Percentiles rank a stretch among this genome's conserved stretches.
Evolutionary conservation across 2,329 filamentous ascomycete genomes (phyloP).

Genomic region (Huntiella savannae): DNA sequence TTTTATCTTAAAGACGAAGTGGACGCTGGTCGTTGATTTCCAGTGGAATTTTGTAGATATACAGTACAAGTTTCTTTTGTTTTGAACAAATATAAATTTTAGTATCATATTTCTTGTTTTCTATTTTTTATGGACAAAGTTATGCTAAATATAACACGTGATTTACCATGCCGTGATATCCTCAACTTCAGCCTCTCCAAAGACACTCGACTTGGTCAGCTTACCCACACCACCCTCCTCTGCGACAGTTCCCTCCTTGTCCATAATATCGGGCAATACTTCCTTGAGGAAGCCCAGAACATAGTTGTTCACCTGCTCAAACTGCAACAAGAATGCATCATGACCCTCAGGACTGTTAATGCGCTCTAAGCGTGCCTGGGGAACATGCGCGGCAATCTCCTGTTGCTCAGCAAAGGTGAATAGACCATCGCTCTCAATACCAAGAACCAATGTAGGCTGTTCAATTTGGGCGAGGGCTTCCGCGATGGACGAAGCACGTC

Average conservation of each 20-base stretch:
- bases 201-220: slow-evolving; percentile 72
- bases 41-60: too few species aligned
- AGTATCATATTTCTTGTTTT: too few species aligned
- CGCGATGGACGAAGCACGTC: slow-evolving; percentile 46
- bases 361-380: slow-evolving; percentile 55
- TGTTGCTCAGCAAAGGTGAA: slow-evolving; percentile 96
- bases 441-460: slow-evolving; percentile 78
- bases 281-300: slow-evolving; percentile 69
- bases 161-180: slow-evolving; percentile 81
- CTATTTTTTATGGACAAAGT: too few species aligned
- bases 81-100: too few species aligned
- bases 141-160: too few species aligned
- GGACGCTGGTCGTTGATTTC: too few species aligned
- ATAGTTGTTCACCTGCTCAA: slow-evolving; percentile 87
- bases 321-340: slow-evolving; percentile 89
- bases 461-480: slow-evolving; percentile 65
- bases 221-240: slow-evolving; percentile 35
- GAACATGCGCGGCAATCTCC: slow-evolving; percentile 68
- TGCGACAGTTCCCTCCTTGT: slow-evolving; percentile 29
- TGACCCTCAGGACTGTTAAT: slow-evolving; percentile 93
- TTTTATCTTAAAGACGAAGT: too few species aligned
- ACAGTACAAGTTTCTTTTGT: too few species aligned
- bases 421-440: slow-evolving; percentile 86
- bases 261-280: slow-evolving; percentile 77
- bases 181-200: slow-evolving; percentile 88